Base-by-base conservation (phyloP, 2,329 filamentous ascomycete species). In the Arthroderma sp. region DNA sequence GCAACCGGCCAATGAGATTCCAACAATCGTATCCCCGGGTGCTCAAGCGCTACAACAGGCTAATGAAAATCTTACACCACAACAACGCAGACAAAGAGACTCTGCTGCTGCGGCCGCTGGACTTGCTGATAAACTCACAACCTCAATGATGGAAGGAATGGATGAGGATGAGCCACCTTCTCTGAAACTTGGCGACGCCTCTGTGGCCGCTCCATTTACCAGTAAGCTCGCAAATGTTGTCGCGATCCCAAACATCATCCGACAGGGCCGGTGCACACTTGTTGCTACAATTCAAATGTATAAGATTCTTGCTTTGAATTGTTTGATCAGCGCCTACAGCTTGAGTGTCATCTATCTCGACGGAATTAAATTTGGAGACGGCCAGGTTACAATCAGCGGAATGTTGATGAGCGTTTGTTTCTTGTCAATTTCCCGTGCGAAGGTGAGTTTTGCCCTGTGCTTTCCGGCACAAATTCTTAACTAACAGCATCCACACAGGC, bases 321-420 rank as follows among this genome's bases (percentile, higher is more conserved):
- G 91, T 63, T 73, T 98, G 55, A 98, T 98, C 62, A 94, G 86
- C 55, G 91, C 91, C 33, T 98, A 98, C 77, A 94, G 86, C 65
- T 68, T 98, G 60, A 93, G 85, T 63, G 91, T 98, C 11, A 74
- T 98, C 47, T 98, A 98, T 60, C 77, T 98, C 1, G 89, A 96
- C 58, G 91, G 91, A 51, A 98, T 98, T 74, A 98, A 98, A 70
- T 98, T 98, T 61, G 88, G 91, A 46, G 91, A 98, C 61, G 87
- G 88, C 3, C 91, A 98, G 68, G 91, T 96, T 54, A 98, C 91
- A 10, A 96, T 98, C 58, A 95, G 87, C 56, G 91, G 91, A 55
- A 96, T 98, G 85, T 81, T 98, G 64, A 96, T 98, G 91, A 95
- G 88, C 57, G 91, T 98, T 42, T 98, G 91, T 69, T 98, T 98